These are phyloP conservation scores for Berberis thunbergii DNA, from an alignment of 164 flowering plant species.

Conservation along the genomic window DNA sequence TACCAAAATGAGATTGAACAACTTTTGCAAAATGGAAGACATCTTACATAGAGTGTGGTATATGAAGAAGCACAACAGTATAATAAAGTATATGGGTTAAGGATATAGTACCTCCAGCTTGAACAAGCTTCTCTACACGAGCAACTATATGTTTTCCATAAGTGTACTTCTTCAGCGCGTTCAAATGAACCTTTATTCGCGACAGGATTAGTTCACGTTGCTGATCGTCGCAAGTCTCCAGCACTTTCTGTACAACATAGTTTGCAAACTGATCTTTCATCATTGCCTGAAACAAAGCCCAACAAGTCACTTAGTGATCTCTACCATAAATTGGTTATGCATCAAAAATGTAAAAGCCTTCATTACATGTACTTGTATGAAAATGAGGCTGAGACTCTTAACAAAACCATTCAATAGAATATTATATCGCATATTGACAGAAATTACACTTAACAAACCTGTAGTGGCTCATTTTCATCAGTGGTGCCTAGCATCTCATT, in stretches of 20 bases:
- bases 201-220: conserved; percentile 78
- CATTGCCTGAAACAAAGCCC: conserved; percentile 52
- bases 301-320: background rate
- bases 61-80: background rate
- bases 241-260: conserved; percentile 91
- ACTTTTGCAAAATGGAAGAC: too few relatives aligned
- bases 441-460: conserved; percentile 32
- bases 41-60: too few relatives aligned
- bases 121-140: conserved; percentile 95
- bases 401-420: too few relatives aligned
- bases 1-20: too few relatives aligned
- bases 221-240: conserved; percentile 91
- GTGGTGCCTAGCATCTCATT: conserved; percentile 94
- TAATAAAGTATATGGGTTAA: background rate
- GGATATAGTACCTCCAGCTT: conserved; percentile 64
- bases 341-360: too few relatives aligned
- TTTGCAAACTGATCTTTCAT: conserved; percentile 96
- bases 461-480: conserved; percentile 95
- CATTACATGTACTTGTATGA: background rate
- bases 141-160: conserved; percentile 96
- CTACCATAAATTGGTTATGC: too few relatives aligned
- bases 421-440: background rate
- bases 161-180: conserved; percentile 83
- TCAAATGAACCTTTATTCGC: conserved; percentile 85
- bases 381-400: too few relatives aligned